Conservation (phyloP, 2,329 filamentous ascomycete species). For the Ceratocystis huliohia region DNA sequence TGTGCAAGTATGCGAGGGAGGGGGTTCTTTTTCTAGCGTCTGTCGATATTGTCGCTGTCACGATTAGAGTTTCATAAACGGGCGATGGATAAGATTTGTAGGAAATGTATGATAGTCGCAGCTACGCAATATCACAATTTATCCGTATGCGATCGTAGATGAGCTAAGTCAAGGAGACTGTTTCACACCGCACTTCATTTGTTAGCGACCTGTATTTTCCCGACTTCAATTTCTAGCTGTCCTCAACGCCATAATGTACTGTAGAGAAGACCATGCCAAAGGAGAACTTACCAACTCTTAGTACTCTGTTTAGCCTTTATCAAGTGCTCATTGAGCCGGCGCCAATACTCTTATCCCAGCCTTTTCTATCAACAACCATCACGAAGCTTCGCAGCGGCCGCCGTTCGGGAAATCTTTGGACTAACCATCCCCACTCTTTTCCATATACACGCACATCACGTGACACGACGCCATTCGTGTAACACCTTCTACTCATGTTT, state of each 20-base stretch:
- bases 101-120: neutral
- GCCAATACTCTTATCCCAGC: neutral
- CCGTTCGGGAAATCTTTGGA: slow-evolving; percentile 11
- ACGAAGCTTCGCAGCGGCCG: neutral
- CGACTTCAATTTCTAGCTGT: neutral
- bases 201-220: neutral
- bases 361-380: neutral
- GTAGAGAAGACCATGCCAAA: no score
- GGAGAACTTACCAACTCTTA: no score
- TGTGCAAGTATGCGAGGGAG: neutral
- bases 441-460: slow-evolving; percentile 11
- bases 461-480: slow-evolving; percentile 1
- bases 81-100: neutral
- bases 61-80: neutral
- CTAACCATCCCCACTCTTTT: neutral
- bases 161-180: neutral
- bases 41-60: neutral
- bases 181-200: neutral
- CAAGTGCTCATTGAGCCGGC: no score
- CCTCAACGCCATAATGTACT: no score
- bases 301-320: no score
- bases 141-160: neutral
- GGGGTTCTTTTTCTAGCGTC: neutral
- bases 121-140: neutral
- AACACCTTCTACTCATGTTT: neutral